Percentiles rank a stretch among this genome's conserved stretches.
These are phyloP conservation scores for Termitomyces sp. DNA, from an alignment of 768 basidiomycete species.

Conservation along the genomic window DNA sequence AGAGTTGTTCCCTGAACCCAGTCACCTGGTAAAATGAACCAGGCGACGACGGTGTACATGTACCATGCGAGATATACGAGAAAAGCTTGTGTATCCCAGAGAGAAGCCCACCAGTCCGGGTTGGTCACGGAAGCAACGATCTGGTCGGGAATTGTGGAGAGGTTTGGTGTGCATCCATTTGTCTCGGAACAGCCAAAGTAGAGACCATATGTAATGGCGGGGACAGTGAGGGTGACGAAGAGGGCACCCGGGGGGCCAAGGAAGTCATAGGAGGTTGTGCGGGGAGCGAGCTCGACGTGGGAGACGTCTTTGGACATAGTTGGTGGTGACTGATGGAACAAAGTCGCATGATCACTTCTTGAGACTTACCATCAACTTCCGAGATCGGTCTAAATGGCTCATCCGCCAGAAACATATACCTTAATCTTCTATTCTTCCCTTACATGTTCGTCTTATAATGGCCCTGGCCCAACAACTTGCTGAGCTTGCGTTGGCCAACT, in stretches of 20 bases:
- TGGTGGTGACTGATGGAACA: slow-evolving; percentile 8
- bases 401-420: background rate
- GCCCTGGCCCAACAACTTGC: slow-evolving; percentile 59
- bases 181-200: slow-evolving; percentile 75
- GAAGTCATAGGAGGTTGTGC: slow-evolving; percentile 74
- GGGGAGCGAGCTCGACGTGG: slow-evolving; percentile 48
- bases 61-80: slow-evolving; percentile 87
- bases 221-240: slow-evolving; percentile 64
- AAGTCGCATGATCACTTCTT: slow-evolving; percentile 9
- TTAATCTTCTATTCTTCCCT: background rate
- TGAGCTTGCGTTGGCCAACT: slow-evolving; percentile 63
- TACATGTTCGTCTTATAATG: slow-evolving; percentile 23
- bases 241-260: slow-evolving; percentile 76
- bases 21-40: slow-evolving; percentile 75
- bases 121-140: slow-evolving; percentile 42
- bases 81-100: slow-evolving; percentile 82
- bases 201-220: slow-evolving; percentile 64
- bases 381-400: slow-evolving; percentile 7
- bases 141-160: slow-evolving; percentile 32
- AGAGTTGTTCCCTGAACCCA: slow-evolving; percentile 63
- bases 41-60: slow-evolving; percentile 75
- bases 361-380: slow-evolving; percentile 5
- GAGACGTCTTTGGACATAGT: slow-evolving; percentile 19
- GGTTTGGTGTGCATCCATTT: slow-evolving; percentile 60
- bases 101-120: slow-evolving; percentile 57